Percentiles rank a stretch among this genome's conserved stretches.
phyloP scores from a whole-genome alignment of 2,329 filamentous ascomycete species.

The Fusarium guadeloupense region DNA sequence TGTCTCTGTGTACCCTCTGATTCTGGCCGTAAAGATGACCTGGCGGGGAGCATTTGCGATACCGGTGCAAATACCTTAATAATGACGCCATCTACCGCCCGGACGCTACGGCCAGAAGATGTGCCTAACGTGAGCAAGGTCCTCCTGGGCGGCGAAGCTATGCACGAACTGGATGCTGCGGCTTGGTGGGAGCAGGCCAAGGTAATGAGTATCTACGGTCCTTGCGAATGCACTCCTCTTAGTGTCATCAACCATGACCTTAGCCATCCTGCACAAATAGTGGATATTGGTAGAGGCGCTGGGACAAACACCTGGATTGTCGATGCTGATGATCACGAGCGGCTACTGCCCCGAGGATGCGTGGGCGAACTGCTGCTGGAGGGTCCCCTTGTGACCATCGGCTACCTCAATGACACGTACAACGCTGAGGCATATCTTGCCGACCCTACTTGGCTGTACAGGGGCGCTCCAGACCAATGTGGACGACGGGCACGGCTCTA shows the following conservation, averaged over 20 bases:
- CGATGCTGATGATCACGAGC: not conserved
- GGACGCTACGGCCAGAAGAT: not conserved
- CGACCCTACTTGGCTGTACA: not conserved
- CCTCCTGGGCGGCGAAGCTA: not conserved
- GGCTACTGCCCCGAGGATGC: not conserved
- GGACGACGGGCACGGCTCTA: not conserved
- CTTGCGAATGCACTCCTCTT: not conserved
- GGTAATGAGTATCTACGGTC: not conserved
- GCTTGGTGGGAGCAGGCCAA: not conserved
- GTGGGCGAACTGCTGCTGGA: not conserved
- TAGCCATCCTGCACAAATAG: not conserved
- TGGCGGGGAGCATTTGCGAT: not conserved
- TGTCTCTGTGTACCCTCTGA: slow-evolving; percentile 6
- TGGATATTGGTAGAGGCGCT: not conserved
- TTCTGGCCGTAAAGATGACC: not conserved
- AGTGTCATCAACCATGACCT: not conserved
- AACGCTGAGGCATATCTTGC: not conserved
- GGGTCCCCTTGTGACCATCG: not conserved
- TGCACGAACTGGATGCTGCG: not conserved
- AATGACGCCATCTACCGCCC: not conserved
- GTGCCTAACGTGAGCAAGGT: not conserved
- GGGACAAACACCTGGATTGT: not conserved
- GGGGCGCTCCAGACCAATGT: not conserved
- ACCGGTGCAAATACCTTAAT: not conserved
- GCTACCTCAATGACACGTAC: not conserved